These are phyloP conservation scores for Penicillium sp. DNA, from an alignment of 2,329 filamentous ascomycete genomes.

Conservation along the genomic window DNA sequence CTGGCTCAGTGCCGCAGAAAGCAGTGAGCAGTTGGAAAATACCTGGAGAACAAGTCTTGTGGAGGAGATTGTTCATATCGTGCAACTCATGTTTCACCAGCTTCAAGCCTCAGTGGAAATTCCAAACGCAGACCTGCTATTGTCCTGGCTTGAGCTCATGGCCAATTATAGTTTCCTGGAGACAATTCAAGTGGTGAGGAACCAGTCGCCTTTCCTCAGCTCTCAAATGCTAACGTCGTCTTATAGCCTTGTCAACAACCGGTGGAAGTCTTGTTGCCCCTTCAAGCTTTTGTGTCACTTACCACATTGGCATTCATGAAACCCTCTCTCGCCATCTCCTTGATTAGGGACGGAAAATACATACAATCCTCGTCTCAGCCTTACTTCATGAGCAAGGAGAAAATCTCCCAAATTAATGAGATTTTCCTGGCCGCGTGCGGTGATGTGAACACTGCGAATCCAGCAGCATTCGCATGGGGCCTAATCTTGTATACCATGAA, in stretches of 20 bases:
- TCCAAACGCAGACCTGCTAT: slow-evolving; percentile 58
- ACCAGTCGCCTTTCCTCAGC: slow-evolving; percentile 10
- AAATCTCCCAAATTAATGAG: slow-evolving; percentile 70
- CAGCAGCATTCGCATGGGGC: slow-evolving; percentile 78
- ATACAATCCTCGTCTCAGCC: slow-evolving; percentile 34
- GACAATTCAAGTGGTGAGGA: slow-evolving; percentile 57
- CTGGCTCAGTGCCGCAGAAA: slow-evolving; percentile 50
- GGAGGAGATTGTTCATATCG: slow-evolving; percentile 69
- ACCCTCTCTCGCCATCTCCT: slow-evolving; percentile 59
- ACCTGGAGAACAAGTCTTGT: slow-evolving; percentile 64
- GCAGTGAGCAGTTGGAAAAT: slow-evolving; percentile 58
- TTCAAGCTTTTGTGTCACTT: slow-evolving; percentile 68
- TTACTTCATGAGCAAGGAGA: slow-evolving; percentile 68
- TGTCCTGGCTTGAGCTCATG: slow-evolving; percentile 75
- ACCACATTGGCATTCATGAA: slow-evolving; percentile 73
- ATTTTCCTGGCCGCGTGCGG: slow-evolving; percentile 62
- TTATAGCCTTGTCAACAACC: slow-evolving; percentile 43
- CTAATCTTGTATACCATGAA: slow-evolving; percentile 71
- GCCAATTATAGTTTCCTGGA: slow-evolving; percentile 68
- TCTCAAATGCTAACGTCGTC: slow-evolving; percentile 13
- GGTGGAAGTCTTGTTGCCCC: slow-evolving; percentile 47
- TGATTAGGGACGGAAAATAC: slow-evolving; percentile 42
- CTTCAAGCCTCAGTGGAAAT: slow-evolving; percentile 61
- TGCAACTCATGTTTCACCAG: slow-evolving; percentile 71
- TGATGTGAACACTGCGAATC: slow-evolving; percentile 63